Conservation (phyloP, 768 basidiomycete species). For the Rhizopogon sp. region DNA sequence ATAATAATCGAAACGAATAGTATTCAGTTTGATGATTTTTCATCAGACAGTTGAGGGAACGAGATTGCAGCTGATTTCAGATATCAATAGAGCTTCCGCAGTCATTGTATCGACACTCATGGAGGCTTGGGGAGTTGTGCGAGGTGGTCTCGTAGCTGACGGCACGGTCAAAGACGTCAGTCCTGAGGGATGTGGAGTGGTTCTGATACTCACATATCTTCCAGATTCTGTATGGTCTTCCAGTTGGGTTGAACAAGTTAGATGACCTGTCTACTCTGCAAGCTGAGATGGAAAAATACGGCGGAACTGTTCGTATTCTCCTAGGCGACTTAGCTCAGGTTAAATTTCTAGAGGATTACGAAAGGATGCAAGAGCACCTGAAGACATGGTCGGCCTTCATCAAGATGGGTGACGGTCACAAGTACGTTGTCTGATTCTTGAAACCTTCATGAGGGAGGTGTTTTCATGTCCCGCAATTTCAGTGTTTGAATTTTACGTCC, state of each 20-base stretch:
- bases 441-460: slow-evolving; percentile 45
- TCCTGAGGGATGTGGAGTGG: slow-evolving; percentile 6
- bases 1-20: not conserved
- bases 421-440: slow-evolving; percentile 42
- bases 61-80: slow-evolving; percentile 58
- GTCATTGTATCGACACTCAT: slow-evolving; percentile 76
- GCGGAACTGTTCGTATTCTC: slow-evolving; percentile 58
- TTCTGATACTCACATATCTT: slow-evolving; percentile 2
- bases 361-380: slow-evolving; percentile 35
- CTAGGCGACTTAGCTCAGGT: slow-evolving; percentile 77
- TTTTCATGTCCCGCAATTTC: slow-evolving; percentile 50
- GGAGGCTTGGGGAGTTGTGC: slow-evolving; percentile 74
- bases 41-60: slow-evolving; percentile 73
- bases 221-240: slow-evolving; percentile 80
- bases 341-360: slow-evolving; percentile 55
- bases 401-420: slow-evolving; percentile 73
- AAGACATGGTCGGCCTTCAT: slow-evolving; percentile 72
- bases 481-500: slow-evolving; percentile 81
- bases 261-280: slow-evolving; percentile 59
- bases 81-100: slow-evolving; percentile 53
- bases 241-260: slow-evolving; percentile 65
- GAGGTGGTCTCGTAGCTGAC: slow-evolving; percentile 62
- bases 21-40: slow-evolving; percentile 3
- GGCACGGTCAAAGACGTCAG: slow-evolving; percentile 74
- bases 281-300: slow-evolving; percentile 46